Base-by-base conservation (phyloP, 2,329 filamentous ascomycete genomes). In the Apiospora arundinis region DNA sequence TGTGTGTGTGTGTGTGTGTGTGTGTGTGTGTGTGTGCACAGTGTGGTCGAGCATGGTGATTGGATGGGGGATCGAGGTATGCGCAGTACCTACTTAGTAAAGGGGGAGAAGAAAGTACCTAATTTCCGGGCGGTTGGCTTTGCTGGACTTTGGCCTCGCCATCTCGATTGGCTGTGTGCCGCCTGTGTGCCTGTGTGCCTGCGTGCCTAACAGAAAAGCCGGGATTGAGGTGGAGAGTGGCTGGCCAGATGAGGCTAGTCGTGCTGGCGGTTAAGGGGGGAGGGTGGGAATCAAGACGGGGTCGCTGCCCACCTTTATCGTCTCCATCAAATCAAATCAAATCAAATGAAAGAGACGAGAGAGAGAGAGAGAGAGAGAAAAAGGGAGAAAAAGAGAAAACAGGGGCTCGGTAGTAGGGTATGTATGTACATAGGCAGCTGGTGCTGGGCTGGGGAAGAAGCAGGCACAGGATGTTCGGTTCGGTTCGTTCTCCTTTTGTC, bases 281-380 rank as follows among this genome's bases (percentile, higher is more conserved):
- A 32, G 16, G 52, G 52, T 60, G 52, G 52, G 56, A 63, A 63
- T 63, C n/a, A 37, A 32, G 52, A 63, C 37, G 56, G 56, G 40
- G 56, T 40, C 56, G 28, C 56, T n/a, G 8, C 28, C 56, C 56
- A 63, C 56, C 56, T 14, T 40, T 18, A 18, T 32, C 56, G 40
- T 63, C 28, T 60, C 28, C 52, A 37, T 60, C 52, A 60, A 60
- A 60, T 60, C 52, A 60, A 60, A 60, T 60, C 52, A 60, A 60
- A 60, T 60, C 52, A 60, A 60, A 60, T 60, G 52, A 60, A 49
- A 23, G 46, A 48, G 40, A 32, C 32, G 3, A 3, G 32, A 32
- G 32, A 46, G 21, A 16, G 45, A 23, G 11, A 4, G 16, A n/a
- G n/a, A n/a, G n/a, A n/a, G n/a, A n/a, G n/a, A n/a, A n/a, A n/a